These are phyloP conservation scores for Candida boidinii DNA, from an alignment of 805 yeast genomes.

Conservation along the genomic window DNA sequence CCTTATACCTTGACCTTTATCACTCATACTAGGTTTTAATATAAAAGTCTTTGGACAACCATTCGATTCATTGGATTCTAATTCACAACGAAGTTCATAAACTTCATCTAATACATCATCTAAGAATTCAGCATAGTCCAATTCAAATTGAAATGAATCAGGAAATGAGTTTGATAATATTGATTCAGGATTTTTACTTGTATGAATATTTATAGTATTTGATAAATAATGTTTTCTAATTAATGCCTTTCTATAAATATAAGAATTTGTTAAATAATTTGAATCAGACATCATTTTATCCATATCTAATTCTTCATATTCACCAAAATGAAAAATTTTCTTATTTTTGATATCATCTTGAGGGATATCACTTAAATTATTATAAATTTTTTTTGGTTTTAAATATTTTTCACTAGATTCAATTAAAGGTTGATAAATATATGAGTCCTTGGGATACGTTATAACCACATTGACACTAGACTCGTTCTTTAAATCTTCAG, in stretches of 20 bases:
- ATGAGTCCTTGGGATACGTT: slow-evolving; percentile 29
- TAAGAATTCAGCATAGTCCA: slow-evolving; percentile 92
- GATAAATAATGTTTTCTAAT: slow-evolving; percentile 86
- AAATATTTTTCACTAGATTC: slow-evolving; percentile 24
- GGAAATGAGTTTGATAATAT: slow-evolving; percentile 57
- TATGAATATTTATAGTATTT: slow-evolving; percentile 70
- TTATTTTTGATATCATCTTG: too few relatives aligned
- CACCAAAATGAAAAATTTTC: slow-evolving; percentile 73
- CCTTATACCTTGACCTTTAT: slow-evolving; percentile 92
- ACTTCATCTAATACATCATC: slow-evolving; percentile 92
- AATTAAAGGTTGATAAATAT: slow-evolving; percentile 33
- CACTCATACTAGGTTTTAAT: slow-evolving; percentile 94
- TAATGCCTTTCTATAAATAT: slow-evolving; percentile 81
- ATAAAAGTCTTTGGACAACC: slow-evolving; percentile 56
- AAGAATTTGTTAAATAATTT: slow-evolving; percentile 64
- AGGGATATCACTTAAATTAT: slow-evolving; percentile 5
- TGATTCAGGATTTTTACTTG: slow-evolving; percentile 67
- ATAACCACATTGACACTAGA: slow-evolving; percentile 21
- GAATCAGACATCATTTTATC: slow-evolving; percentile 42
- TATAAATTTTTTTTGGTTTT: slow-evolving; percentile 2
- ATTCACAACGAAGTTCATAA: slow-evolving; percentile 76
- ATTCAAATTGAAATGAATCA: slow-evolving; percentile 69
- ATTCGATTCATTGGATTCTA: slow-evolving; percentile 39
- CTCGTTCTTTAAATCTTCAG: neutral
- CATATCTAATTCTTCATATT: slow-evolving; percentile 80